Base-by-base conservation (phyloP, 352 stramenopile genomes). In the Phytophthora fragariae region DNA sequence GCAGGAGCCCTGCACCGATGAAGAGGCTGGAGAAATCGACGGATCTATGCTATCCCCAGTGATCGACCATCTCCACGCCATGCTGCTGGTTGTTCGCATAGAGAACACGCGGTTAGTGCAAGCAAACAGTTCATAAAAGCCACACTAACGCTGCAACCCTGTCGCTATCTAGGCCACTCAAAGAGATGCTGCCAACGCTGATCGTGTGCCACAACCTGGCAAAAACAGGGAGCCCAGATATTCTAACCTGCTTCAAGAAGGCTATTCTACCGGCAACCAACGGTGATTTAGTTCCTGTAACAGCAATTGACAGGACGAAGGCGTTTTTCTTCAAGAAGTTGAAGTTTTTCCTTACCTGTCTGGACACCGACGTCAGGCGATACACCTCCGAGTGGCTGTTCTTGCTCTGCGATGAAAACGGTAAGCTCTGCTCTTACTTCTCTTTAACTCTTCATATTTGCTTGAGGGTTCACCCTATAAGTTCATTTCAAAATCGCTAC, bases 341-440 rank as follows among this genome's bases (percentile, higher is more conserved):
- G 21, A 83, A 68, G 33, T 90, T 85, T 58, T 93, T 92, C 59
- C 72, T 95, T 21, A 95, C 88, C 29, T 88, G 86, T 46, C 68
- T 93, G 17, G 76, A 95, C 58, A 91, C 85, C 10, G 79, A 91
- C 27, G 76, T 94, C 66, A 83, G 86, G 57, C 83, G 88, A 31
- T 92, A 82, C 70, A 77, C 80, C 49, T 85, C 85, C 55, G 87
- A 96, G 54, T 93, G 83, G 81, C 64, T 96, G 52, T 93, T 87
- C 65, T 65, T 89, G 39, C 78, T 95, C 5, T 94, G 85, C 68
- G 70, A 92, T 66, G 59, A 94, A 77, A 92, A 93, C 37, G 82
- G 89, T 95, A 83, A 63, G 79, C 62, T 24, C n/a, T 65, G 63
- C n/a, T 62, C 41, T 53, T 68, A 8, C 17, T 68, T 39, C 14